These are phyloP conservation scores for Podospora appendiculata DNA, from an alignment of 495 filamentous ascomycete species.

Conservation along the genomic window DNA sequence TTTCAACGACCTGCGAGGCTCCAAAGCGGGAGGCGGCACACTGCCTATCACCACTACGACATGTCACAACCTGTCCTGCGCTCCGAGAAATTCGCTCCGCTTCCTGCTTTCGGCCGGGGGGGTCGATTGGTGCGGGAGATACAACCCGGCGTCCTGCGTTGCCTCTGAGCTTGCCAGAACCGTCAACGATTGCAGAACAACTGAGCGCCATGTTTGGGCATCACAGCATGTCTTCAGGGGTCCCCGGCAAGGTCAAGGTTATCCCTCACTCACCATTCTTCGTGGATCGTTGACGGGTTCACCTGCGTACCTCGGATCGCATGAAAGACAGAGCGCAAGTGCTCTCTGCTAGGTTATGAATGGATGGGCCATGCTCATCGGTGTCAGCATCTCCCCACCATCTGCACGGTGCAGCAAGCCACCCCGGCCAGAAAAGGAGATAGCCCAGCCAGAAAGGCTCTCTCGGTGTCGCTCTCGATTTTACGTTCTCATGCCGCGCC, in stretches of 20 bases:
- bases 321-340: background rate
- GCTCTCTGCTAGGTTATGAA: background rate
- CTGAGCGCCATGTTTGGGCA: background rate
- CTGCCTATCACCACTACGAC: constrained; percentile 1
- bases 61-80: constrained; percentile 8
- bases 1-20: no score
- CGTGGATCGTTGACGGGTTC: background rate
- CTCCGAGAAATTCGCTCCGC: background rate
- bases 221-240: background rate
- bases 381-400: constrained; percentile 20
- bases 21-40: no score
- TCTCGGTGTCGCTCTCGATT: constrained; percentile 4
- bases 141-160: background rate
- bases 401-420: constrained; percentile 8
- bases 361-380: constrained; percentile 6
- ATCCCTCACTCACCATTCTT: background rate
- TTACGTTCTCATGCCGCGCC: constrained; percentile 19
- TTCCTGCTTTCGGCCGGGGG: background rate
- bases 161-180: background rate
- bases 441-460: background rate
- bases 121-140: constrained; percentile 1
- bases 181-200: background rate
- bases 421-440: background rate
- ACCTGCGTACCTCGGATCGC: no score
- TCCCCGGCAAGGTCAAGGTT: background rate